Conservation (phyloP, 306 rosid genomes). For the Chamaecrista fasciculata region DNA sequence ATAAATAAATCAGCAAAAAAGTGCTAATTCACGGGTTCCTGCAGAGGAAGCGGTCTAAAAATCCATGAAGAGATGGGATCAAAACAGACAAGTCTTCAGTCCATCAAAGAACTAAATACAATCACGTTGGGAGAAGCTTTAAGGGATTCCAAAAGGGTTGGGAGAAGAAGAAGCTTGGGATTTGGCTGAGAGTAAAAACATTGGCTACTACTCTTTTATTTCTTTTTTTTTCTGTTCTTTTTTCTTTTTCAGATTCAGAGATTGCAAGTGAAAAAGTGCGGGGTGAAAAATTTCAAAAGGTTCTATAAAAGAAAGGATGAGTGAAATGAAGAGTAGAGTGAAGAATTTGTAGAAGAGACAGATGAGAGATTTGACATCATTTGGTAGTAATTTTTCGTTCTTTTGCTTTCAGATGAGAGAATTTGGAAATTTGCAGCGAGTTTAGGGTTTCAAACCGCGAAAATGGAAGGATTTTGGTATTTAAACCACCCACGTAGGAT, state of each 20-base stretch:
- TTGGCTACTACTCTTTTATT: too few species aligned
- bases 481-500: too few species aligned
- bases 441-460: too few species aligned
- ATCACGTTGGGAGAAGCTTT: constrained; percentile 52
- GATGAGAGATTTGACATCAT: constrained; percentile 23
- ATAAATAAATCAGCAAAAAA: constrained; percentile 36
- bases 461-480: too few species aligned
- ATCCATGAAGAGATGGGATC: constrained; percentile 31
- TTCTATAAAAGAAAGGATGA: constrained; percentile 13
- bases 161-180: constrained; percentile 37
- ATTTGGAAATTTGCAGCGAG: too few species aligned
- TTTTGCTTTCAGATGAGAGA: too few species aligned
- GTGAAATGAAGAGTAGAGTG: constrained; percentile 2
- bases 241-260: constrained; percentile 33
- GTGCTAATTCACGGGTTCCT: constrained; percentile 38
- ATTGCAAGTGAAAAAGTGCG: constrained; percentile 63
- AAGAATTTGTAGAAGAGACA: constrained; percentile 13
- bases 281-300: constrained; percentile 40
- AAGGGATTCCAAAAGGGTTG: constrained; percentile 26
- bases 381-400: constrained; percentile 5
- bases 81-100: constrained; percentile 37
- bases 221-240: background rate
- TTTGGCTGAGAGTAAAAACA: constrained; percentile 35
- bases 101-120: constrained; percentile 51
- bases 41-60: constrained; percentile 26